Evolutionary conservation across 306 rosid genomes (phyloP).

Genomic region (Hippophae tibetana): DNA sequence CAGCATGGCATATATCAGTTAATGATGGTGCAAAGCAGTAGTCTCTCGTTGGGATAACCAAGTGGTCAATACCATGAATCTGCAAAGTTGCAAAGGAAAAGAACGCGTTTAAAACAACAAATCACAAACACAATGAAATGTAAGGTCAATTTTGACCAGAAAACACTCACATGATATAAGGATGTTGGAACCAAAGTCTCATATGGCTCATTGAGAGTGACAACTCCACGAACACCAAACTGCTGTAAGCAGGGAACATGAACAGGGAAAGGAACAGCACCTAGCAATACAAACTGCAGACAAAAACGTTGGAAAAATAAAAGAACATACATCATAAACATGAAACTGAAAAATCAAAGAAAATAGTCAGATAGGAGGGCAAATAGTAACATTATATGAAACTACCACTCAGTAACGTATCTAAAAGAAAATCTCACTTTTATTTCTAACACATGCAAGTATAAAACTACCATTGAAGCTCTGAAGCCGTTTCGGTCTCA

Average conservation of each 20-base stretch:
- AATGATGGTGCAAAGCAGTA: conserved; percentile 93
- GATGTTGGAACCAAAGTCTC: conserved; percentile 93
- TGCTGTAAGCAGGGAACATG: conserved; percentile 79
- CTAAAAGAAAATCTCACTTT: too few species aligned
- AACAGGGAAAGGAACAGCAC: conserved; percentile 95
- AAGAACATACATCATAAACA: not conserved
- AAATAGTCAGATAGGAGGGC: too few species aligned
- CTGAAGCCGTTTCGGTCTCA: too few species aligned
- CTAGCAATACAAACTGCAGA: conserved; percentile 80
- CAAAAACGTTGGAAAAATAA: conserved; percentile 21
- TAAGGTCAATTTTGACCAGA: not conserved
- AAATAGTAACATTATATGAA: too few species aligned
- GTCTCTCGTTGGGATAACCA: conserved; percentile 93
- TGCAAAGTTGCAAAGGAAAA: conserved; percentile 10
- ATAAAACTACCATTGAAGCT: too few species aligned
- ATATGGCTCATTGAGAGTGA: conserved; percentile 82
- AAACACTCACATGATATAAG: conserved; percentile 59
- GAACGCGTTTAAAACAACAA: too few species aligned
- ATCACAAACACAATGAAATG: too few species aligned
- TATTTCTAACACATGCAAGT: too few species aligned
- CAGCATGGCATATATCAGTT: conserved; percentile 47
- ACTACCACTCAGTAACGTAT: too few species aligned
- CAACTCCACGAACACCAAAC: conserved; percentile 81
- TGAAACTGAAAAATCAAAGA: too few species aligned
- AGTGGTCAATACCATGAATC: conserved; percentile 83